These are phyloP conservation scores for Mucuna pruriens DNA, from an alignment of 306 rosid species.

Conservation along the genomic window DNA sequence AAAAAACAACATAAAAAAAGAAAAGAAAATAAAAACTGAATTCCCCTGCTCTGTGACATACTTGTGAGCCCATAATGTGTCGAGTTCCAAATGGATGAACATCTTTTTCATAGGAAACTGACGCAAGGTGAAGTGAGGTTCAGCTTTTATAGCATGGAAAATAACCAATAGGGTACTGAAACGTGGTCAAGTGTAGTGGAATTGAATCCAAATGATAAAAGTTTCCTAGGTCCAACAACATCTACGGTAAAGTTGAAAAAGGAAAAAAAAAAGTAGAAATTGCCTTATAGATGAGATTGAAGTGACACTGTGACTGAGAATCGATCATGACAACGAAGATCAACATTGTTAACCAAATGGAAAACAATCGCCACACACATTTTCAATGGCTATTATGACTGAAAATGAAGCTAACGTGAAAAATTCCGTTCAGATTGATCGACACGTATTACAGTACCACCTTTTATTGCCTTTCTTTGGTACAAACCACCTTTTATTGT, in stretches of 20 bases:
- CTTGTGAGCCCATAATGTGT: conserved; percentile 15
- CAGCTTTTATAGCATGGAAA: neutral
- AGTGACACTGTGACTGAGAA: conserved; percentile 41
- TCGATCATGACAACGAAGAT: conserved; percentile 1
- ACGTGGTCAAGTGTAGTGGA: conserved; percentile 34
- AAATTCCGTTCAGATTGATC: conserved; percentile 13
- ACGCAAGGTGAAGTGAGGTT: neutral
- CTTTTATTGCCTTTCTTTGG: neutral
- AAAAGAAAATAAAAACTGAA: neutral
- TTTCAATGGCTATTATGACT: conserved; percentile 24
- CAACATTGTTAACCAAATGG: conserved; percentile 15
- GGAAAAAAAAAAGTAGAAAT: conserved; percentile 8
- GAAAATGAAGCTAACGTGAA: conserved; percentile 7
- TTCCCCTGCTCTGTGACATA: neutral
- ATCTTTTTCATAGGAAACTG: neutral
- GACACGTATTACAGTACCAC: conserved; percentile 42
- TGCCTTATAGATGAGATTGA: conserved; percentile 37
- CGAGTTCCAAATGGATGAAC: conserved; percentile 17
- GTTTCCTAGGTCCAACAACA: conserved; percentile 8
- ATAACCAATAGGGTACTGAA: conserved; percentile 29
- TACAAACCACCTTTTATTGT: neutral
- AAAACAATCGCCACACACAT: conserved; percentile 7
- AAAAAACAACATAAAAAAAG: neutral
- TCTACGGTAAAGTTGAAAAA: conserved; percentile 25
- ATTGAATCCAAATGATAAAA: conserved; percentile 5